phyloP scores from a whole-genome alignment of 495 filamentous ascomycete genomes.

The Lentithecium fluviatile region DNA sequence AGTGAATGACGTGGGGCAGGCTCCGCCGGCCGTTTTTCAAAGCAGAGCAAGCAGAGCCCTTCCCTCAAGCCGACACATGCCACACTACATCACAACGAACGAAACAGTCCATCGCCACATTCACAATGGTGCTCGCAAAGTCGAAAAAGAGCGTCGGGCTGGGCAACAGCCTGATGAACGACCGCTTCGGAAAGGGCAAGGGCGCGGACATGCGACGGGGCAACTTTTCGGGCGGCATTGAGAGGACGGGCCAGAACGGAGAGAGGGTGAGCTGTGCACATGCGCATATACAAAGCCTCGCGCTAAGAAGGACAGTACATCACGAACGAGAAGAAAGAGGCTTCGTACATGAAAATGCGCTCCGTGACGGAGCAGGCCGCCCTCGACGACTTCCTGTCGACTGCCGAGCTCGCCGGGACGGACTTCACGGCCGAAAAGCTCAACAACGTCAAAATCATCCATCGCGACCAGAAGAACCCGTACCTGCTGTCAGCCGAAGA shows the following conservation, averaged over 20 bases:
- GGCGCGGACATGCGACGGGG: conserved; percentile 56
- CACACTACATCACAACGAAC: not conserved
- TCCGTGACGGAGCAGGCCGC: conserved; percentile 96
- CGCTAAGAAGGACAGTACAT: conserved; percentile 34
- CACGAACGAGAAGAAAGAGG: conserved; percentile 63
- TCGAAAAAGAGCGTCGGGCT: conserved; percentile 93
- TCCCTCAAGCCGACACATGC: not conserved
- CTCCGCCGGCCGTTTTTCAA: too few relatives aligned
- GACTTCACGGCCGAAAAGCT: conserved; percentile 99
- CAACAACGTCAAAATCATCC: conserved; percentile 98
- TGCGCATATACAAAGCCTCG: not conserved
- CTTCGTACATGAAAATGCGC: conserved; percentile 92
- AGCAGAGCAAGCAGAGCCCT: not conserved
- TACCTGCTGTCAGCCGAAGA: conserved; percentile 88
- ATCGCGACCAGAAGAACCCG: conserved; percentile 90
- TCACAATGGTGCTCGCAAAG: conserved; percentile 85
- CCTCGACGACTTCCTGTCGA: conserved; percentile 81
- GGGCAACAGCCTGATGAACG: conserved; percentile 89
- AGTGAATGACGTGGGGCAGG: conserved; percentile 28
- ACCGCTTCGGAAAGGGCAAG: conserved; percentile 88
- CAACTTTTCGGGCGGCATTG: conserved; percentile 36
- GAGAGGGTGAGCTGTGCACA: conserved; percentile 32
- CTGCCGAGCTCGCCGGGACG: conserved; percentile 92
- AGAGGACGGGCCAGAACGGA: conserved; percentile 37
- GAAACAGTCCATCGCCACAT: not conserved